Percentiles rank a stretch among this genome's conserved stretches.
These are phyloP conservation scores for Cystofilobasidium capitatum DNA, from an alignment of 768 basidiomycete genomes.

Conservation along the genomic window DNA sequence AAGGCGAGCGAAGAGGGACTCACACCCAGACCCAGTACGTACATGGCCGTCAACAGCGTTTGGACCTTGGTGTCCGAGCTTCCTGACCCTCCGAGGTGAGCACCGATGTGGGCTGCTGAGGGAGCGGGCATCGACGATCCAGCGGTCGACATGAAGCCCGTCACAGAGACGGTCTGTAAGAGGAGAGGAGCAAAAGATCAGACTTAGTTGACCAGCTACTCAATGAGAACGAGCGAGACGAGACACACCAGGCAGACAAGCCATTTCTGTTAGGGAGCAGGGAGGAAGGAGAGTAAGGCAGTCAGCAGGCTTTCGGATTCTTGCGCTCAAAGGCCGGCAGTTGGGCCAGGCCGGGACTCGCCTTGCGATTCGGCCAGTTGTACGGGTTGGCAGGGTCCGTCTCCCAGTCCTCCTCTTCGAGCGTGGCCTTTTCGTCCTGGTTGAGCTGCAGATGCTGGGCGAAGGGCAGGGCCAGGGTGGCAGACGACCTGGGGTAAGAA, in stretches of 20 bases:
- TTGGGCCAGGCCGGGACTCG: too few species aligned
- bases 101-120: background rate
- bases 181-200: background rate
- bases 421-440: too few species aligned
- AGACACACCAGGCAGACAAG: background rate
- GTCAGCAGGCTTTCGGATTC: too few species aligned
- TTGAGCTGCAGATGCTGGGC: background rate
- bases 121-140: slow-evolving; percentile 14
- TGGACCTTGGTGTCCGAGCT: background rate
- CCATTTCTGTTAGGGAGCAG: too few species aligned
- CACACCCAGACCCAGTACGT: slow-evolving; percentile 14
- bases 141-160: slow-evolving; percentile 7
- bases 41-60: background rate
- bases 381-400: background rate
- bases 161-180: background rate
- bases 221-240: too few species aligned
- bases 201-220: too few species aligned
- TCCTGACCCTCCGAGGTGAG: background rate
- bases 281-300: too few species aligned
- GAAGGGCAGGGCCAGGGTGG: background rate
- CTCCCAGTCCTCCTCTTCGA: background rate
- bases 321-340: too few species aligned
- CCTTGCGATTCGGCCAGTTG: background rate
- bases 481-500: too few species aligned
- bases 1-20: background rate